Conservation (phyloP, 2,329 filamentous ascomycete genomes). For the Trichoderma atrobrunneum region DNA sequence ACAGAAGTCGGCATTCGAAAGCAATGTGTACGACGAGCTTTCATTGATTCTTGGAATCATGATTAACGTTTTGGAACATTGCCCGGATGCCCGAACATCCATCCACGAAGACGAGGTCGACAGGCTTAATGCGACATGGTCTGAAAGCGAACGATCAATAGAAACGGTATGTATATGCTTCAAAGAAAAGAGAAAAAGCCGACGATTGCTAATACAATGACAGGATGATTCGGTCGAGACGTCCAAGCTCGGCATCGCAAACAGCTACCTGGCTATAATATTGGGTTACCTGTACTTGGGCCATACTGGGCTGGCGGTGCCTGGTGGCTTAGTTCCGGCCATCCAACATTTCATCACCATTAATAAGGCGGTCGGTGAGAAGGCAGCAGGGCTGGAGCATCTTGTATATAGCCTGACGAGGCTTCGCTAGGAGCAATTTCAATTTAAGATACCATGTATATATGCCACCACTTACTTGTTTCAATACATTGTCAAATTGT, state of each 20-base stretch:
- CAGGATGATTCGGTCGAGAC: slow-evolving; percentile 71
- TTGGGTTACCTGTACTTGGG: slow-evolving; percentile 74
- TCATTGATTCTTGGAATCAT: slow-evolving; percentile 76
- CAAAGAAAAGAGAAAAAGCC: background rate
- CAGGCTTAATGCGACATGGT: slow-evolving; percentile 61
- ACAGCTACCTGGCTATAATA: slow-evolving; percentile 82
- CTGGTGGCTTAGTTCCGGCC: slow-evolving; percentile 20
- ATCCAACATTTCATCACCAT: slow-evolving; percentile 15
- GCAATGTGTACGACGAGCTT: slow-evolving; percentile 62
- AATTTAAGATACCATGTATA: background rate
- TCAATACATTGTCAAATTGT: background rate
- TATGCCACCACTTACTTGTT: background rate
- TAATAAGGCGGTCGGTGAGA: background rate
- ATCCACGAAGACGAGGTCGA: slow-evolving; percentile 45
- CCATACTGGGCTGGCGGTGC: background rate
- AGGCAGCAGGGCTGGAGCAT: slow-evolving; percentile 4
- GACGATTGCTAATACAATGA: background rate
- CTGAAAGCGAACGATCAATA: slow-evolving; percentile 62
- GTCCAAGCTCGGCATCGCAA: slow-evolving; percentile 74
- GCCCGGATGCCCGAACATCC: slow-evolving; percentile 48
- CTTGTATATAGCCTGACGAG: slow-evolving; percentile 1
- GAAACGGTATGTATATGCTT: slow-evolving; percentile 55
- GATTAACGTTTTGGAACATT: slow-evolving; percentile 86
- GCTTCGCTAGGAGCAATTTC: background rate
- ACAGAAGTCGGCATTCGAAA: slow-evolving; percentile 47